Conservation (phyloP, 148 eudicot species). For the Nepenthes mirabilis region DNA sequence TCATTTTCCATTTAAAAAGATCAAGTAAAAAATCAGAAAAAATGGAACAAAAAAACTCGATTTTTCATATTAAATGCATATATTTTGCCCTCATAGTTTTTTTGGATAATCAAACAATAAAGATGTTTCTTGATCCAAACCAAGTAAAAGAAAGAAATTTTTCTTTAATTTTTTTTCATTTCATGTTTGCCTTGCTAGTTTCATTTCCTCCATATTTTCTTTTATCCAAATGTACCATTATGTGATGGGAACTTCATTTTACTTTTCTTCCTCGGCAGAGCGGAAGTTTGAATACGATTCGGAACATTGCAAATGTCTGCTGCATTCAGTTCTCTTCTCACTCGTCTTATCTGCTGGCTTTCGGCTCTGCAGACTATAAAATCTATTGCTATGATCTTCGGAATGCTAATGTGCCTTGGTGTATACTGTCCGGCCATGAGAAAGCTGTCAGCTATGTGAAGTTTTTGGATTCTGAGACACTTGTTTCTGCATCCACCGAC, state of each 20-base stretch:
- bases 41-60: no score
- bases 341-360: slow-evolving; percentile 62
- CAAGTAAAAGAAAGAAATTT: no score
- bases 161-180: no score
- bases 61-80: no score
- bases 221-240: no score
- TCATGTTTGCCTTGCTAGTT: no score
- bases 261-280: slow-evolving; percentile 34
- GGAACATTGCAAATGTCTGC: slow-evolving; percentile 68
- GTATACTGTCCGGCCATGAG: slow-evolving; percentile 64
- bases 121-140: no score
- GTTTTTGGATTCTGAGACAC: slow-evolving; percentile 67
- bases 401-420: slow-evolving; percentile 59
- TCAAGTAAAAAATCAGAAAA: no score
- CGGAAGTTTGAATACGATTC: slow-evolving; percentile 36
- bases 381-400: slow-evolving; percentile 87
- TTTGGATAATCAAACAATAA: no score
- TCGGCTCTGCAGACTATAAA: slow-evolving; percentile 80
- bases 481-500: slow-evolving; percentile 93
- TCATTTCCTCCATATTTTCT: no score
- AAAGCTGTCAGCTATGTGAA: slow-evolving; percentile 83
- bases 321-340: slow-evolving; percentile 84
- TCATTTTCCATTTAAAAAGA: no score
- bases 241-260: neutral
- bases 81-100: no score